Evolutionary conservation across 495 filamentous ascomycete species (phyloP), one percentile per base, ranked within the genome.

Genomic region (Lentithecium fluviatile): DNA sequence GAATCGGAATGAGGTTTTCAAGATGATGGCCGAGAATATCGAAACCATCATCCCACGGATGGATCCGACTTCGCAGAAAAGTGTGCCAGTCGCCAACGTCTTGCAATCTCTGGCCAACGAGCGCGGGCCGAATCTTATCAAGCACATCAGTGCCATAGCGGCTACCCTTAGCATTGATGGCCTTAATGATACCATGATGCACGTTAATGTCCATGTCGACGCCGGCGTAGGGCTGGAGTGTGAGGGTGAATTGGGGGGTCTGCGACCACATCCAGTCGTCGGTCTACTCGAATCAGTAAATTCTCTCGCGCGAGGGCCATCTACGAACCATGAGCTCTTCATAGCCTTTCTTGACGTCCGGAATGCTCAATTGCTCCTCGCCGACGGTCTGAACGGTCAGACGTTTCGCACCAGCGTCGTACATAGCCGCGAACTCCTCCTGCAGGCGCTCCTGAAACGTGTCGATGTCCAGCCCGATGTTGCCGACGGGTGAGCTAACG

Each of bases 401-500:
- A 8, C 51, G 32, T 23, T 65, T 45, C 15, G 13, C 51, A n/a
- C 64, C 38, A 6, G 50, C 48, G n/a, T 62, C 71, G 70, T 89
- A 87, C 77, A 87, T 80, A 32, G 34, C 29, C 32, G 47, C 58
- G 71, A 90, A 89, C 10, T 72, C 70, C 1, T 66, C 68, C n/a
- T 58, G 66, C 1, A 76, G 61, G 3, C 52, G 52, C 12, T 58
- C 45, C 32, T 68, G 62, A 52, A 76, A 77, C 1, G 42, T 19
- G 7, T 65, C 58, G 17, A 72, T 76, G 4, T 34, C 26, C 1
- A 84, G 55, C 0, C 75, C 73, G 6, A 96, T 84, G 78, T 98
- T 97, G 20, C 82, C 78, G 15, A 97, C 83, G 0, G 87, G 83
- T 17, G 90, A 94, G 56, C 88, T 85, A 13, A 97, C 91, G 70